Percentiles rank a stretch among this genome's conserved stretches.
These are phyloP conservation scores for Heterobasidion annosum DNA, from an alignment of 1,284 basidiomycete genomes.

Conservation along the genomic window DNA sequence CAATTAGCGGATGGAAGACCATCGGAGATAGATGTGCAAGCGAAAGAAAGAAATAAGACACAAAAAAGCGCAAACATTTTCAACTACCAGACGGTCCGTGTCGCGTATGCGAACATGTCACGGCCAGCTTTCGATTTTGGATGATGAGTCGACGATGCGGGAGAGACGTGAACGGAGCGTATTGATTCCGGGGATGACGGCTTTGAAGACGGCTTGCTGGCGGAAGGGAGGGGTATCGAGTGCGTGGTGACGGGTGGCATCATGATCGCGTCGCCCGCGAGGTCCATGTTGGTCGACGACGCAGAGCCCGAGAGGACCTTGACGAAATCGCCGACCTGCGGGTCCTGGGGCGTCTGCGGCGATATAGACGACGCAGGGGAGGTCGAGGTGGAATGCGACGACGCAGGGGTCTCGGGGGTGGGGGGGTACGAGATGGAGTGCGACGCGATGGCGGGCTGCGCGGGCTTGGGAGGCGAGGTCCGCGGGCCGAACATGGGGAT, in stretches of 20 bases:
- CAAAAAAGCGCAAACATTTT: no score
- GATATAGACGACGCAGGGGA: constrained; percentile 48
- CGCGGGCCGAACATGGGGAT: constrained; percentile 34
- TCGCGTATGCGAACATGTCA: constrained; percentile 12
- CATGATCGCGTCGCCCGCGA: constrained; percentile 3
- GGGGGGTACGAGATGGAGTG: constrained; percentile 5
- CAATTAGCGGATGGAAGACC: no score
- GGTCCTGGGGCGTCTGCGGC: constrained; percentile 38
- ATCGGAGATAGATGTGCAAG: no score
- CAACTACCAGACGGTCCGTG: constrained; percentile 12
- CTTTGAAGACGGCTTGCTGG: not conserved
- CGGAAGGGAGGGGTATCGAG: not conserved
- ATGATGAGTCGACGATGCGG: not conserved
- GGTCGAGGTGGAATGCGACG: constrained; percentile 37
- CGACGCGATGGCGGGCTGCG: constrained; percentile 6
- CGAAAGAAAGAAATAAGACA: no score
- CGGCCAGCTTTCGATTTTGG: constrained; percentile 12
- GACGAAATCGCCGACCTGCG: constrained; percentile 33
- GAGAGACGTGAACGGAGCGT: not conserved
- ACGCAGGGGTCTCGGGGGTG: constrained; percentile 34
- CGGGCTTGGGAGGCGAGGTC: constrained; percentile 28
- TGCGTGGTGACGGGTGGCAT: not conserved
- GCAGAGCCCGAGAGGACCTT: constrained; percentile 35
- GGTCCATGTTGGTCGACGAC: constrained; percentile 18
- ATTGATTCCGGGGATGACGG: not conserved